Evolutionary conservation across 177 flowering plant genomes (phyloP), one percentile per base, ranked within the genome.

Genomic region (Vitis hybrid): DNA sequence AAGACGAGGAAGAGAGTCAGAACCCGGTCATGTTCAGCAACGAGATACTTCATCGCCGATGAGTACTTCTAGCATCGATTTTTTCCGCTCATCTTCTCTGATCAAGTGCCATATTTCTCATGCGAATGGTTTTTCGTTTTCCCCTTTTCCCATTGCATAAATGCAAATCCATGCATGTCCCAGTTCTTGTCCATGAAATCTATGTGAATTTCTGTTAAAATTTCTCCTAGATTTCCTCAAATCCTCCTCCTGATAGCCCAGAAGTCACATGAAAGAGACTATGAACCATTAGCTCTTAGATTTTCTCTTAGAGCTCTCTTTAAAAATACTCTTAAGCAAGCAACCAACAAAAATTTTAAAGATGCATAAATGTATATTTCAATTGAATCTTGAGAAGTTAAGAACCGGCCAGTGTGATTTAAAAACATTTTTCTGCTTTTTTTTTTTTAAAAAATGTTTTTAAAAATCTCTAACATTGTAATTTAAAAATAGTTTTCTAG

Each of bases 1-100:
- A 82, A 0, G 88, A 85, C n/a, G 88, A 87, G 59, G 87, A 91
- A 71, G 89, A 88, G 58, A 84, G 88, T 65, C 76, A 64, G 32
- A 75, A 81, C 24, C 86, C 85, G 1, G 48, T 58, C 30, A 63
- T 73, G n/a, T 84, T 84, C 60, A 70, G 82, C 17, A 75, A 81
- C 61, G 73, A 74, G 1, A 74, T 77, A 18, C 75, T 80, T 75
- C 84, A 74, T 4, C 32, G 64, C 35, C 64, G 74, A 65, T 81
- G 58, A 75, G 9, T 41, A 18, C 14, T 30, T 49, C 20, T 21
- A 67, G 76, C 71, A 8, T 8, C 46, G 46, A 41, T 41, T 41
- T 41, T 41, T 41, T 5, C 46, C 9, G 46, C 46, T 41, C 0
- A 41, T 41, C 9, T 41, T 41, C 8, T 0, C 30, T 27, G 30